Conservation (phyloP, 495 filamentous ascomycete species). For the Neurospora sp. region DNA sequence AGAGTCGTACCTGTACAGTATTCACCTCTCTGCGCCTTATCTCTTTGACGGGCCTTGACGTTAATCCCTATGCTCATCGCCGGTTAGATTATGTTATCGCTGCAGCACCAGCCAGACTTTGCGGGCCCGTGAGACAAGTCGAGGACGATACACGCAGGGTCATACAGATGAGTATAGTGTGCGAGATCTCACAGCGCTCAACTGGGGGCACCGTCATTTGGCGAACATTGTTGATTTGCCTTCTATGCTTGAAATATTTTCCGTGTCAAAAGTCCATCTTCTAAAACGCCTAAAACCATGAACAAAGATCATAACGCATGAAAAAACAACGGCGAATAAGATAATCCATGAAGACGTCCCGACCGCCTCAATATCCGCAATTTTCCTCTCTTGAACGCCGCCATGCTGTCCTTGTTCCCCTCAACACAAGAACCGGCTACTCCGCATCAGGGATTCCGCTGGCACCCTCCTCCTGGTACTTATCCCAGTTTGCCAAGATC, state of each 20-base stretch:
- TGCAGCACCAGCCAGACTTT: neutral
- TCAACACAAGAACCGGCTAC: neutral
- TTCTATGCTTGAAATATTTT: neutral
- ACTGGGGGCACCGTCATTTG: neutral
- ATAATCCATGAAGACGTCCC: neutral
- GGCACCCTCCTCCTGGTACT: slow-evolving; percentile 34
- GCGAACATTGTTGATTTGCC: neutral
- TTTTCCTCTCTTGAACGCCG: neutral
- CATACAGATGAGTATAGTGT: neutral
- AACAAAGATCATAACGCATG: neutral
- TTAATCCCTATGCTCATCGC: neutral
- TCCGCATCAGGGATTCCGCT: neutral
- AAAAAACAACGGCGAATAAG: neutral
- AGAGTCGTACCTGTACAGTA: neutral
- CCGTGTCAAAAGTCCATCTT: neutral
- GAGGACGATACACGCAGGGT: neutral
- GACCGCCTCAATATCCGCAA: neutral
- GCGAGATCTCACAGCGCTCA: neutral
- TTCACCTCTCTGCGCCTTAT: neutral
- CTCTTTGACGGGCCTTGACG: neutral
- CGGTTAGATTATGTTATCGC: neutral
- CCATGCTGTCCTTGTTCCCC: neutral
- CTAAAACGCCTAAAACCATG: neutral
- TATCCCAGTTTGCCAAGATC: slow-evolving; percentile 78
- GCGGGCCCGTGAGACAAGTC: neutral